These are phyloP conservation scores for Rhizopus microsporus DNA, from an alignment of 371 early-diverging fungal species.

Conservation along the genomic window DNA sequence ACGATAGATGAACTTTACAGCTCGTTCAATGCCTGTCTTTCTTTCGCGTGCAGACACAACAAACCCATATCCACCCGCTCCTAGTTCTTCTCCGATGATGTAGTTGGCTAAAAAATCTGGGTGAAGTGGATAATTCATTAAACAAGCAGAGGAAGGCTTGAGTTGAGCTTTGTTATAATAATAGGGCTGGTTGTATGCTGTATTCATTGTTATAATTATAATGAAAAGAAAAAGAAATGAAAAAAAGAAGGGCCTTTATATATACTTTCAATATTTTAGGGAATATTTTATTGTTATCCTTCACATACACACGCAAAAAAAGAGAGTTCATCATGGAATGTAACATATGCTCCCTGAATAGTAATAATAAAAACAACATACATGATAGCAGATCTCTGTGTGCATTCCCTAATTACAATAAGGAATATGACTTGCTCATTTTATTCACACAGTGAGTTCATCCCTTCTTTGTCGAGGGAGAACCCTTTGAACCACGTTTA, in stretches of 20 bases:
- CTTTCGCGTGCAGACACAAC: slow-evolving; percentile 64
- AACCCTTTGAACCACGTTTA: slow-evolving; percentile 4
- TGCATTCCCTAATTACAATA: slow-evolving; percentile 4
- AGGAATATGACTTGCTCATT: not conserved
- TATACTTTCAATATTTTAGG: not conserved
- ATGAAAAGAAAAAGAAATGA: slow-evolving; percentile 4
- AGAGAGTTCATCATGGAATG: slow-evolving; percentile 2
- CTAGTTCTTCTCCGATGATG: slow-evolving; percentile 66
- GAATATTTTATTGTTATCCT: not conserved
- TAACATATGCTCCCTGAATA: slow-evolving; percentile 9
- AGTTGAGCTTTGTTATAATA: slow-evolving; percentile 7
- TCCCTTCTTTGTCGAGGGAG: not conserved
- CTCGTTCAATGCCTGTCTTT: slow-evolving; percentile 59
- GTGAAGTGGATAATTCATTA: slow-evolving; percentile 36
- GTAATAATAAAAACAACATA: slow-evolving; percentile 3
- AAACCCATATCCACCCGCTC: slow-evolving; percentile 81
- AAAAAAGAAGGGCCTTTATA: slow-evolving; percentile 8
- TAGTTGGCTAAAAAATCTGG: slow-evolving; percentile 56
- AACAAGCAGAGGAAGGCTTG: not conserved
- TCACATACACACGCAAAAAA: not conserved
- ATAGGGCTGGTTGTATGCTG: slow-evolving; percentile 12
- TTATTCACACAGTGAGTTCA: not conserved
- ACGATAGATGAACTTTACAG: slow-evolving; percentile 79
- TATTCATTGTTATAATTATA: not conserved
- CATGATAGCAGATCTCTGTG: not conserved